Base-by-base conservation (phyloP, 2,329 filamentous ascomycete species). In the Aspergillus sp. region DNA sequence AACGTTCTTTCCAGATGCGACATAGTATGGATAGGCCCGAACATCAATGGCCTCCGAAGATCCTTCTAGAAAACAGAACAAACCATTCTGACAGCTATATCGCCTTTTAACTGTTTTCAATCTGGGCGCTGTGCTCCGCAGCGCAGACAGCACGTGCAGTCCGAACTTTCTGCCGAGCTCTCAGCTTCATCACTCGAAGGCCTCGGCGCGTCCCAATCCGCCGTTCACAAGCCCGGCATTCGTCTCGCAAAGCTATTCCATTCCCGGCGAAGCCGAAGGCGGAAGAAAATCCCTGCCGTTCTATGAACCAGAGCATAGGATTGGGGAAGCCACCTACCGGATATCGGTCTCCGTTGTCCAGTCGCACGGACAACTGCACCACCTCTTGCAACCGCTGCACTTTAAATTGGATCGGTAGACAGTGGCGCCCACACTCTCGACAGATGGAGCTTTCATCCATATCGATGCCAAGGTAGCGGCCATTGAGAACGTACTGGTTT, bases 271-370 rank as follows among this genome's bases (percentile, higher is more conserved):
- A 47, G 29, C 45, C 45, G 31, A 36, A 47, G 11, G 31, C 17
- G 6, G 45, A 16, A n/a, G 45, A 36, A 17, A 50, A n/a, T 38
- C 48, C 48, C 20, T 50, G 48, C 14, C 32, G 48, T 20, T 45
- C n/a, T 14, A 50, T 45, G 14, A 50, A 50, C 40, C 48, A 45
- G n/a, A 38, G 48, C 16, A 50, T 23, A 10, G 48, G 16, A 17
- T 50, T 34, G n/a, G n/a, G n/a, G n/a, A n/a, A n/a, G n/a, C n/a
- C n/a, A n/a, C n/a, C n/a, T n/a, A n/a, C n/a, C n/a, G n/a, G n/a
- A n/a, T n/a, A n/a, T n/a, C n/a, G n/a, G n/a, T n/a, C n/a, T n/a
- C n/a, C n/a, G n/a, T n/a, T n/a, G n/a, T n/a, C n/a, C n/a, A n/a
- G n/a, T n/a, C n/a, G n/a, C n/a, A n/a, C n/a, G n/a, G n/a, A n/a